phyloP scores from a whole-genome alignment of 1,284 basidiomycete genomes.

The Coniferiporia sulphurascens region DNA sequence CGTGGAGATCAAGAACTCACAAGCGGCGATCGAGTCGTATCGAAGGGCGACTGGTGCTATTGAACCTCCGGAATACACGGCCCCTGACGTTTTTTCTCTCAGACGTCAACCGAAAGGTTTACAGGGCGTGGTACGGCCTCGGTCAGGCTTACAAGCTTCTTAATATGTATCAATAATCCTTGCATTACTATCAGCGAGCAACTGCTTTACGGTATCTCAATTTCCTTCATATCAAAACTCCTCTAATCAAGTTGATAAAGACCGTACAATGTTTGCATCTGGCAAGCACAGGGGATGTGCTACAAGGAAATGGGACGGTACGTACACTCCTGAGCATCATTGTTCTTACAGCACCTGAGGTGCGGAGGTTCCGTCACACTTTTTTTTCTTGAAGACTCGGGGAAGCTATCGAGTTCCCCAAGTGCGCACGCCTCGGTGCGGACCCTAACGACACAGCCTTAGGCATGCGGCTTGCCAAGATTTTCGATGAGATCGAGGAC shows the following conservation, averaged over 20 bases:
- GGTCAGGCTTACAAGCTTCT: conserved; percentile 95
- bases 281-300: too few species aligned
- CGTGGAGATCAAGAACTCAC: conserved; percentile 97
- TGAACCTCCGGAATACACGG: background rate
- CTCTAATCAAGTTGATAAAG: conserved; percentile 37
- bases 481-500: conserved; percentile 69
- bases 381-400: conserved; percentile 47
- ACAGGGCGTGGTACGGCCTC: too few species aligned
- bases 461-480: conserved; percentile 74
- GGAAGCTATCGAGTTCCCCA: conserved; percentile 87
- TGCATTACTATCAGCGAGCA: conserved; percentile 96
- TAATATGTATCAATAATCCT: conserved; percentile 93
- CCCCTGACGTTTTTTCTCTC: too few species aligned
- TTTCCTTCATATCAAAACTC: background rate
- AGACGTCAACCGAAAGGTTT: too few species aligned
- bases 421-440: conserved; percentile 82
- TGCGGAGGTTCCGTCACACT: conserved; percentile 4
- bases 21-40: conserved; percentile 98
- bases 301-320: conserved; percentile 89
- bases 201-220: conserved; percentile 80
- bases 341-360: background rate
- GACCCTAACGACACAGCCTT: conserved; percentile 81
- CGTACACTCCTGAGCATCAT: conserved; percentile 21
- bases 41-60: conserved; percentile 81
- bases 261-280: conserved; percentile 94